These are phyloP conservation scores for Ustilago sp. DNA, from an alignment of 1,284 basidiomycete genomes.

Conservation along the genomic window DNA sequence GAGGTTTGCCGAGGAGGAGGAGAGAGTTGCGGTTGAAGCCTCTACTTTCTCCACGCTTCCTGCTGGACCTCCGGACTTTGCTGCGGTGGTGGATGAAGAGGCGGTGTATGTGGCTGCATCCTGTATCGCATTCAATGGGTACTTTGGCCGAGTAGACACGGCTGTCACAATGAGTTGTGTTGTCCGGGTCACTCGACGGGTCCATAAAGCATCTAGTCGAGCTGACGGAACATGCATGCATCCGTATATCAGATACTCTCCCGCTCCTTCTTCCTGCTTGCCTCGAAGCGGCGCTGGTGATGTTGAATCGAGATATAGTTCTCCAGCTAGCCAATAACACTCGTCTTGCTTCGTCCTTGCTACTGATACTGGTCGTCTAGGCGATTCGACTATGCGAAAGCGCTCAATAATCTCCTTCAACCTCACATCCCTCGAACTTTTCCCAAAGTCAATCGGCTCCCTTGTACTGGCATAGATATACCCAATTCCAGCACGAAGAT, in stretches of 20 bases:
- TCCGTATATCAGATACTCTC: slow-evolving; percentile 92
- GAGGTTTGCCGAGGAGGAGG: neutral
- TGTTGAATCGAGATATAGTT: slow-evolving; percentile 4
- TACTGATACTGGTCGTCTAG: slow-evolving; percentile 74
- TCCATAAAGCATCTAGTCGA: slow-evolving; percentile 88
- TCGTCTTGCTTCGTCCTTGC: slow-evolving; percentile 76
- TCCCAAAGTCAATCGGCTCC: slow-evolving; percentile 71
- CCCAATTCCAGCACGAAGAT: slow-evolving; percentile 88
- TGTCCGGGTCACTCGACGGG: slow-evolving; percentile 76
- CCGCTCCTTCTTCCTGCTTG: neutral
- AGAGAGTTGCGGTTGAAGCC: slow-evolving; percentile 10
- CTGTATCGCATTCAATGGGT: slow-evolving; percentile 48
- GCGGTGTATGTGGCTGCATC: slow-evolving; percentile 8
- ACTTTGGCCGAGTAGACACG: slow-evolving; percentile 63
- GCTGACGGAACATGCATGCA: slow-evolving; percentile 89
- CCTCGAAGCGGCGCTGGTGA: neutral
- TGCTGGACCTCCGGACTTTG: neutral
- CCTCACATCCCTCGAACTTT: slow-evolving; percentile 73
- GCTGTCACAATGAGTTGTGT: slow-evolving; percentile 69
- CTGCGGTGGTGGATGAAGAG: neutral
- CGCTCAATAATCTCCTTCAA: slow-evolving; percentile 80
- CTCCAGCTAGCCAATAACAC: slow-evolving; percentile 34
- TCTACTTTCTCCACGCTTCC: slow-evolving; percentile 17
- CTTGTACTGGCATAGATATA: slow-evolving; percentile 81
- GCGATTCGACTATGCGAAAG: slow-evolving; percentile 84